Base-by-base conservation (phyloP, 768 basidiomycete species). In the Tephrocybe rancida region DNA sequence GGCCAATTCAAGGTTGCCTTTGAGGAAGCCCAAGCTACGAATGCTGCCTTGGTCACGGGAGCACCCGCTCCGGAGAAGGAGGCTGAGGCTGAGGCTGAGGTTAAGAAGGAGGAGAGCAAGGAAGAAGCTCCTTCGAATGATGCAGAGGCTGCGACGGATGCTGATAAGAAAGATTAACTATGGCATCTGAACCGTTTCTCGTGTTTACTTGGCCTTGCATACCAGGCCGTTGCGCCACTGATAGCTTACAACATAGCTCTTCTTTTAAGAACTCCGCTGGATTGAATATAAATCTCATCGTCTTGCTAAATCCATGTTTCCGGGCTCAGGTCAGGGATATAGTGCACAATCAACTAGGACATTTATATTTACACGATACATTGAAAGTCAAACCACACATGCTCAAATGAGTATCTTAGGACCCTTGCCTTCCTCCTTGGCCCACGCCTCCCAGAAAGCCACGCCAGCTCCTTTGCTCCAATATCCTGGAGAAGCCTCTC, bases 1-100 rank as follows among this genome's bases (percentile, higher is more conserved):
- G 81, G 70, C 58, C 79, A 88, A 53, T 99, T 98, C 81, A 97
- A 96, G 80, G 70, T 74, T 34, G 88, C 84, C 48, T 99, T 98
- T 70, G 93, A 97, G 72, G 74, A 81, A 5, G 95, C 89, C 50
- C 92, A 91, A 75, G 80, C 78, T 68, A 79, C 67, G 57, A 95
- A 95, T 63, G 73, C 80, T 24, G 71, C 67, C 18, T 66, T 83
- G 54, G 56, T 55, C 35, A 67, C 62, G 29, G 62, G 57, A 32
- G 43, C 58, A 5, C 61, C 67, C 53, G 62, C 70, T 57, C 58
- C 68, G 26, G 58, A 61, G 5, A 58, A 66, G 11, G 34, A 19
- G 13, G 25, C 48, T 5, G 32, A 49, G 27, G 39, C n/a, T 9
- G 50, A 52, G 46, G 14, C 30, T 25, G 32, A 37, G 19, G 53